A percentile compares a stretch with the other conserved stretches of the same genome.
These are phyloP conservation scores for Pluteus cervinus DNA, from an alignment of 768 basidiomycete genomes.

Conservation along the genomic window DNA sequence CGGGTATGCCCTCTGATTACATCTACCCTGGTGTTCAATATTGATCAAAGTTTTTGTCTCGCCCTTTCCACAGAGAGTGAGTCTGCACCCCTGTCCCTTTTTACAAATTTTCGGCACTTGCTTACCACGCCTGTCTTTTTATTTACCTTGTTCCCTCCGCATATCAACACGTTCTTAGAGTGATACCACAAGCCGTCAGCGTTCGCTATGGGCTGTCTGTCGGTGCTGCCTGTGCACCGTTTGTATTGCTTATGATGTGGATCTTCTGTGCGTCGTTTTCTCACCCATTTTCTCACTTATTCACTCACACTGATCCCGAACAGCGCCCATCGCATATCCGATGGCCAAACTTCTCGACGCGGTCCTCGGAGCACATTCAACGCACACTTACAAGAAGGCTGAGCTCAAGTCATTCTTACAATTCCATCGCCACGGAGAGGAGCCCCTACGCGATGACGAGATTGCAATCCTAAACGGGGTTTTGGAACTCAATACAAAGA, in stretches of 20 bases:
- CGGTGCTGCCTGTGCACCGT: constrained; percentile 71
- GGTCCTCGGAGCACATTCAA: constrained; percentile 70
- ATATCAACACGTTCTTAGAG: constrained; percentile 18
- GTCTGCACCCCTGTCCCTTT: constrained; percentile 24
- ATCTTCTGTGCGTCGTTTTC: constrained; percentile 31
- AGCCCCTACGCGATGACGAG: constrained; percentile 76
- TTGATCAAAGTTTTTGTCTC: not conserved
- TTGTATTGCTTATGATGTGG: constrained; percentile 73
- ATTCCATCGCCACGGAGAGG: constrained; percentile 73
- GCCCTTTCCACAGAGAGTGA: constrained; percentile 58
- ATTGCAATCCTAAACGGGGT: constrained; percentile 79
- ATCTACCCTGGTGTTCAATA: not conserved
- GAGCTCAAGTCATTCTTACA: constrained; percentile 74
- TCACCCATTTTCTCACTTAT: constrained; percentile 19
- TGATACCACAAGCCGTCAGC: constrained; percentile 68
- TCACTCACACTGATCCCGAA: not conserved
- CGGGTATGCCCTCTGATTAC: constrained; percentile 43
- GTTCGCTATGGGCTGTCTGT: constrained; percentile 78
- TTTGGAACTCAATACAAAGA: constrained; percentile 70
- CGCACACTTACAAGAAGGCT: constrained; percentile 77
- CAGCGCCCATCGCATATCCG: constrained; percentile 78
- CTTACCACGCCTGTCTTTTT: not conserved
- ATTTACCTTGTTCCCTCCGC: constrained; percentile 21
- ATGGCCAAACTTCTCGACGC: constrained; percentile 78
- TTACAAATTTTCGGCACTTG: not conserved